Evolutionary conservation across 495 filamentous ascomycete species (phyloP), one percentile per base, ranked within the genome.

Genomic region (Talaromyces stipitatus): DNA sequence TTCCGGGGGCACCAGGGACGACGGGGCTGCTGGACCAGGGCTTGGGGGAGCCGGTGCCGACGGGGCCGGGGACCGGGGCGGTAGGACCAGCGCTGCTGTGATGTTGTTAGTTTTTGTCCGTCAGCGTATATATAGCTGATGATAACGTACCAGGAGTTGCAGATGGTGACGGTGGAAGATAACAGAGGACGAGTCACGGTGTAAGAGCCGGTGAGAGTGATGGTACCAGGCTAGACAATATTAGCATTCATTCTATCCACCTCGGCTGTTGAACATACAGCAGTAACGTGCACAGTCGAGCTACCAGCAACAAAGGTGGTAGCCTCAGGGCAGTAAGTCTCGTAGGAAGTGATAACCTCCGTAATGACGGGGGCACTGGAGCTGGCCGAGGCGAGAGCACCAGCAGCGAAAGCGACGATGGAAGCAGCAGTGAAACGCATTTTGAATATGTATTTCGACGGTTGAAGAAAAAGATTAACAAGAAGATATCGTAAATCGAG

Each of bases 401-500:
- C 79, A 63, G 79, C 74, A 66, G 82, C 83, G 69, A 85, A 74
- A 65, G 82, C 81, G 71, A 82, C 82, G 71, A 82, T 74, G 66
- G 84, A 76, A 71, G 82, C 77, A 70, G 80, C 66, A 70, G 87
- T 79, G 87, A 88, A 90, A 86, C 89, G 89, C 91, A 96, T 96
- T 71, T 87, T 92, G 86, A 58, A 23, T 27, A 50, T 62, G 57
- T 63, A 57, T 60, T 54, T 59, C 60, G 65, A 64, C 61, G 59
- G 45, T 62, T 62, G 55, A 55, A 45, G 58, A 63, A 58, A 41
- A 41, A 41, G 36, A 41, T 41, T 41, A 41, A 41, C 36, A 41
- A 41, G 36, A 36, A n/a, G 18, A 41, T n/a, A n/a, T n/a, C n/a
- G 36, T 18, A 41, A 10, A 41, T 18, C 10, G n/a, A n/a, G 6